Evolutionary conservation across 495 filamentous ascomycete genomes (phyloP).

Genomic region (Aspergillus asperescens): DNA sequence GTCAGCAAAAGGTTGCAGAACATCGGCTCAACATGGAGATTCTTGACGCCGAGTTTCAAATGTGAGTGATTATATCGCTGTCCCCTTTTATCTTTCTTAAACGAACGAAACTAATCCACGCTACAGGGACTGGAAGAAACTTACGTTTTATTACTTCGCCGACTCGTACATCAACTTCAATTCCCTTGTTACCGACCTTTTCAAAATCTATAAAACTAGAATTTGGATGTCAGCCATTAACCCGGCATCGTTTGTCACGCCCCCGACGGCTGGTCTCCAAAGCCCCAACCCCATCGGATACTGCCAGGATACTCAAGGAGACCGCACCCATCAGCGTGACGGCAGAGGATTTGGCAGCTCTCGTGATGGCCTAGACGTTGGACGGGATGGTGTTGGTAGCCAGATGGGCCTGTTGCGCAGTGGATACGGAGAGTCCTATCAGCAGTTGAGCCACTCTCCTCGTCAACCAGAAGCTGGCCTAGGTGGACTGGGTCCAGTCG

Average conservation of each 20-base stretch:
- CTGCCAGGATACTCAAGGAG: constrained; percentile 28
- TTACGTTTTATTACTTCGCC: constrained; percentile 98
- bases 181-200: constrained; percentile 89
- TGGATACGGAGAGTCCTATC: constrained; percentile 36
- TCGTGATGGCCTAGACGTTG: constrained; percentile 28
- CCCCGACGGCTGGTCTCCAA: constrained; percentile 62
- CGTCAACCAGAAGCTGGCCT: constrained; percentile 28
- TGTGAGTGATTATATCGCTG: constrained; percentile 55
- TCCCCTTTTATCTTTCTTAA: not conserved
- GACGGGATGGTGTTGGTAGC: constrained; percentile 29
- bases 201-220: constrained; percentile 97
- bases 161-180: constrained; percentile 99
- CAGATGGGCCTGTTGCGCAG: constrained; percentile 33
- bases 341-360: constrained; percentile 24
- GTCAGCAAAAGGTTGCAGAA: constrained; percentile 91
- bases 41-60: constrained; percentile 97
- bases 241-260: constrained; percentile 90
- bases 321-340: constrained; percentile 36
- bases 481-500: constrained; percentile 23
- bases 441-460: constrained; percentile 28
- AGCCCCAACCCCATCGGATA: constrained; percentile 34
- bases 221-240: constrained; percentile 99
- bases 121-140: constrained; percentile 92
- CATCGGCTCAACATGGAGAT: constrained; percentile 98
- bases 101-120: not conserved